Conservation (phyloP, 768 basidiomycete species). For the Lactarius tabidus region DNA sequence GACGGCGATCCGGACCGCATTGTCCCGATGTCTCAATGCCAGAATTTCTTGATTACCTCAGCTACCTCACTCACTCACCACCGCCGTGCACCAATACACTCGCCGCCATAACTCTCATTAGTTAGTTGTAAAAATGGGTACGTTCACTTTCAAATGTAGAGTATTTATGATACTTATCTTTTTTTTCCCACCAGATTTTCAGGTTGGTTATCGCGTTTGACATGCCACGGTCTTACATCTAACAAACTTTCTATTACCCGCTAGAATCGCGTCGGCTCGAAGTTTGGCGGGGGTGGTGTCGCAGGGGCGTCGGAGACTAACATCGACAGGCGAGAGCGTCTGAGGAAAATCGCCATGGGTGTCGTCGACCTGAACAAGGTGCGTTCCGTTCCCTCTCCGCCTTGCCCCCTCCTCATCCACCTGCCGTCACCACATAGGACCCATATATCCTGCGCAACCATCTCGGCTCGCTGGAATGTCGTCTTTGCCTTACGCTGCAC, state of each 20-base stretch:
- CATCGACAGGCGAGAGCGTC: conserved; percentile 90
- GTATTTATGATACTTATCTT: neutral
- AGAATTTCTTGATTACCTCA: conserved; percentile 5
- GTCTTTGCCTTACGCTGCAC: conserved; percentile 93
- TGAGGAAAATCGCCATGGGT: conserved; percentile 92
- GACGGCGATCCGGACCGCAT: neutral
- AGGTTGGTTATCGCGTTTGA: conserved; percentile 11
- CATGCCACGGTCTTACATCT: neutral
- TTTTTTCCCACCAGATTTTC: conserved; percentile 13
- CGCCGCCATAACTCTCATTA: neutral
- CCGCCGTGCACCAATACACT: neutral
- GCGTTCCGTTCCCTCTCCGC: conserved; percentile 23
- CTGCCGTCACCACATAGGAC: conserved; percentile 49
- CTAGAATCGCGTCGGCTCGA: conserved; percentile 92
- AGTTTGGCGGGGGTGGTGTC: conserved; percentile 94
- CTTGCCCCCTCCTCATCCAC: no score
- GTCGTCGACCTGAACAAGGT: conserved; percentile 98
- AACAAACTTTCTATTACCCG: neutral
- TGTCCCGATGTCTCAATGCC: no score
- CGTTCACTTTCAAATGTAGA: neutral
- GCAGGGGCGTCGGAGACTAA: conserved; percentile 94
- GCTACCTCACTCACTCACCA: neutral
- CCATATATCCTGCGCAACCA: conserved; percentile 99
- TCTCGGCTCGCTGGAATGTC: conserved; percentile 96
- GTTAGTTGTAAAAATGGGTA: conserved; percentile 20